Percentiles rank a stretch among this genome's conserved stretches.
These are phyloP conservation scores for Teratosphaeria zuluensis DNA, from an alignment of 2,329 filamentous ascomycete genomes.

Conservation along the genomic window DNA sequence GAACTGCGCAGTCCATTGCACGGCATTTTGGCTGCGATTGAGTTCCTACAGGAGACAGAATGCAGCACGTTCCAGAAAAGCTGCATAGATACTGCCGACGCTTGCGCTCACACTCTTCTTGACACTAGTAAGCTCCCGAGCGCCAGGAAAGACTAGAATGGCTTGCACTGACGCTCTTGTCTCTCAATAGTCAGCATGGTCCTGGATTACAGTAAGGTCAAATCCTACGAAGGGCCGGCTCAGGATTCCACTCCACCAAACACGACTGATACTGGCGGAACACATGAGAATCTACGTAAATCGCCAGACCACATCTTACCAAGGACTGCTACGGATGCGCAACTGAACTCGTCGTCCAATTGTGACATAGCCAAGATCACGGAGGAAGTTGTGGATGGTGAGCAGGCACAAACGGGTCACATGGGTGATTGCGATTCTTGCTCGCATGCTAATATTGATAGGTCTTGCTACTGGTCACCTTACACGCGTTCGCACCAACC, in stretches of 20 bases:
- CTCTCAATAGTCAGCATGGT: background rate
- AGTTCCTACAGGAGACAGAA: constrained; percentile 41
- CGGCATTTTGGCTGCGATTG: constrained; percentile 17
- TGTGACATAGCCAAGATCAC: background rate
- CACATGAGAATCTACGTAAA: background rate
- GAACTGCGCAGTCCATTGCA: constrained; percentile 23
- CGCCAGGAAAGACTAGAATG: background rate
- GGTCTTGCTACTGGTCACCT: background rate
- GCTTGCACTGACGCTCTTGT: background rate
- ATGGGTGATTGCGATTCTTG: background rate
- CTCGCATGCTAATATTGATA: background rate
- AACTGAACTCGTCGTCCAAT: background rate
- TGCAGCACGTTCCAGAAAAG: constrained; percentile 5
- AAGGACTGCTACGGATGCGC: background rate
- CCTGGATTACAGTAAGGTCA: background rate
- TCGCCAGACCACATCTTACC: background rate
- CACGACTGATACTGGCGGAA: background rate
- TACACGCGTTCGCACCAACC: background rate
- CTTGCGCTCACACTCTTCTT: background rate
- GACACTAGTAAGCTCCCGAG: background rate
- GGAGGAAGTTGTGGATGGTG: background rate
- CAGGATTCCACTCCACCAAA: background rate
- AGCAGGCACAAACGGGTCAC: background rate
- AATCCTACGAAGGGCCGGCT: background rate
- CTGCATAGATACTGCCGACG: background rate